A percentile compares a stretch with the other conserved stretches of the same genome.
These are phyloP conservation scores for Colletotrichum lentis DNA, from an alignment of 2,329 filamentous ascomycete species.

Conservation along the genomic window DNA sequence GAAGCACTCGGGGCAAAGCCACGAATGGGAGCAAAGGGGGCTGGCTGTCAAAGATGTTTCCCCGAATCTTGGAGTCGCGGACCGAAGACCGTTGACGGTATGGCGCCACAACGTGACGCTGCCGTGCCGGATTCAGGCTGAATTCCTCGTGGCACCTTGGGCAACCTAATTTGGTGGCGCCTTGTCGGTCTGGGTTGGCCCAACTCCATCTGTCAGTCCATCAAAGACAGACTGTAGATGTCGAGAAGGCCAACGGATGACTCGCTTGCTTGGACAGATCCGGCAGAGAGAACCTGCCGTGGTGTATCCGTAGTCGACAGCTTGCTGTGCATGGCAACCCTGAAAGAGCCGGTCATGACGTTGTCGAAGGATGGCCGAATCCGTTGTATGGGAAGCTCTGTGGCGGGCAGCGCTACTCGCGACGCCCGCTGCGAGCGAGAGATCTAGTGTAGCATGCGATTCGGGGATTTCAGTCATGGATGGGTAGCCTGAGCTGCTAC, in stretches of 20 bases:
- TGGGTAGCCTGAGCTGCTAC: background rate
- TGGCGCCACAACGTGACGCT: constrained; percentile 36
- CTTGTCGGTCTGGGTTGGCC: background rate
- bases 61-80: constrained; percentile 36
- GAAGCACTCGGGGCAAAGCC: constrained; percentile 19
- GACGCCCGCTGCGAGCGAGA: background rate
- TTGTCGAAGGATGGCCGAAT: background rate
- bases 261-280: background rate
- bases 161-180: constrained; percentile 34
- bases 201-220: background rate
- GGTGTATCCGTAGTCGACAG: background rate
- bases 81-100: constrained; percentile 37
- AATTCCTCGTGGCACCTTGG: constrained; percentile 33
- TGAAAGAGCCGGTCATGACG: background rate
- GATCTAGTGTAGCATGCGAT: background rate
- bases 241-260: background rate
- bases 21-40: constrained; percentile 26
- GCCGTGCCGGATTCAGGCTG: constrained; percentile 33
- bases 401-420: background rate
- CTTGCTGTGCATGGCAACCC: background rate
- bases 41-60: constrained; percentile 24
- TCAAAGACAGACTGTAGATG: background rate
- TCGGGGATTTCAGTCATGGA: background rate
- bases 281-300: background rate
- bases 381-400: background rate